phyloP scores from a whole-genome alignment of 1,284 basidiomycete species.

The Ceratobasidium sp. region DNA sequence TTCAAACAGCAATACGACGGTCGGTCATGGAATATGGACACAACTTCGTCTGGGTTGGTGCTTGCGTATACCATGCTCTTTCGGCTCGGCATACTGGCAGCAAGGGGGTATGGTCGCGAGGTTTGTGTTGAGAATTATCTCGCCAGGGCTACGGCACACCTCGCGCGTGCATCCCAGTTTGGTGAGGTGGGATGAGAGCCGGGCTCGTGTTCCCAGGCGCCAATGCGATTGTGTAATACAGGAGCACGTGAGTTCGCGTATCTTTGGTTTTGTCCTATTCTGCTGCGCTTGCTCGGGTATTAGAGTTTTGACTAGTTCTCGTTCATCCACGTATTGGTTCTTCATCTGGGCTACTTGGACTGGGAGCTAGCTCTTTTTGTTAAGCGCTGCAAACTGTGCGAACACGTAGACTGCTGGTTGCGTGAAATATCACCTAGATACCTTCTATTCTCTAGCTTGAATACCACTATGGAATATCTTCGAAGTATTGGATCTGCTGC shows the following conservation, averaged over 20 bases:
- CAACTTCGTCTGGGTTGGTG: constrained; percentile 37
- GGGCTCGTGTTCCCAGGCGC: constrained; percentile 26
- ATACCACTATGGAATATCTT: constrained; percentile 80
- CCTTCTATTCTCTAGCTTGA: neutral
- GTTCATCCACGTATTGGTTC: constrained; percentile 4
- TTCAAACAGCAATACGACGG: constrained; percentile 38
- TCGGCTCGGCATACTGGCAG: constrained; percentile 23
- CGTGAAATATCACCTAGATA: constrained; percentile 4
- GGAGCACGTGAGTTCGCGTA: constrained; percentile 4
- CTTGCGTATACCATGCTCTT: constrained; percentile 39
- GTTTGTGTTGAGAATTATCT: neutral
- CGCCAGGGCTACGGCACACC: neutral
- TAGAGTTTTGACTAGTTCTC: neutral
- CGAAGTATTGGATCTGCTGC: constrained; percentile 87
- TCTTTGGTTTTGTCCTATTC: constrained; percentile 1
- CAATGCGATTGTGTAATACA: constrained; percentile 15
- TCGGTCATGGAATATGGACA: constrained; percentile 39
- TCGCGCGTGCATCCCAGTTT: constrained; percentile 16
- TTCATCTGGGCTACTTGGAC: neutral
- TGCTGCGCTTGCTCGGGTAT: neutral
- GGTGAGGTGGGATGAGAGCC: constrained; percentile 32
- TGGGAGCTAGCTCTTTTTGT: neutral
- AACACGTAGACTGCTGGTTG: constrained; percentile 36
- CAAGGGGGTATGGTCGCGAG: neutral
- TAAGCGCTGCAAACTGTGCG: neutral